Conservation (phyloP, 1,284 basidiomycete genomes). For the Mycosarcoma maydis region DNA sequence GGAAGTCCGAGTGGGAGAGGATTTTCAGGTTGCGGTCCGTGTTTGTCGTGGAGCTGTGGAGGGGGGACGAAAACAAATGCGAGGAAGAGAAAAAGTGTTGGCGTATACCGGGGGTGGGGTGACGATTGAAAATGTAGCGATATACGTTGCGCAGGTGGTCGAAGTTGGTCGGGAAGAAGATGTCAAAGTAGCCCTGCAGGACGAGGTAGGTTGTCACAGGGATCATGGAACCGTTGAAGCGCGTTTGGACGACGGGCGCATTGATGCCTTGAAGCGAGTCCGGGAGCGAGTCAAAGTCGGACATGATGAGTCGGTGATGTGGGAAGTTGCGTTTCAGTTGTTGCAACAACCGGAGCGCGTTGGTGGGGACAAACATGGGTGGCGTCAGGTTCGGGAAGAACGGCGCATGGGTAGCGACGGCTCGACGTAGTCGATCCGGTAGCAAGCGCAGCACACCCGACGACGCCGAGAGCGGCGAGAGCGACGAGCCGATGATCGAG, state of each 20-base stretch:
- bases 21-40: conserved; percentile 25
- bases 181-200: conserved; percentile 96
- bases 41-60: not conserved
- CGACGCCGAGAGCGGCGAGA: conserved; percentile 22
- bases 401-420: conserved; percentile 48
- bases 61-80: too few relatives aligned
- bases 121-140: conserved; percentile 4
- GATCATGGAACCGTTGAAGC: conserved; percentile 79
- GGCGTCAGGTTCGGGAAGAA: conserved; percentile 89
- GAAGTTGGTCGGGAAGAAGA: conserved; percentile 98
- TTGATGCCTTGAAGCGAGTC: conserved; percentile 84
- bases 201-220: conserved; percentile 91
- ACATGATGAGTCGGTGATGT: conserved; percentile 86
- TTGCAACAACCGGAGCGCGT: conserved; percentile 84
- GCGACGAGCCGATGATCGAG: conserved; percentile 22
- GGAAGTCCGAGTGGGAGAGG: conserved; percentile 77
- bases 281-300: conserved; percentile 89
- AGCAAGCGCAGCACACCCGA: conserved; percentile 73
- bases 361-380: conserved; percentile 93
- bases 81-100: too few relatives aligned
- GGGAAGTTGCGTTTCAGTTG: conserved; percentile 87
- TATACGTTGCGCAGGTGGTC: conserved; percentile 71
- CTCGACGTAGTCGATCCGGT: conserved; percentile 67
- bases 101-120: too few relatives aligned
- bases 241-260: conserved; percentile 95